phyloP scores from a whole-genome alignment of 2,329 filamentous ascomycete genomes.

The Clonostachys sp. region DNA sequence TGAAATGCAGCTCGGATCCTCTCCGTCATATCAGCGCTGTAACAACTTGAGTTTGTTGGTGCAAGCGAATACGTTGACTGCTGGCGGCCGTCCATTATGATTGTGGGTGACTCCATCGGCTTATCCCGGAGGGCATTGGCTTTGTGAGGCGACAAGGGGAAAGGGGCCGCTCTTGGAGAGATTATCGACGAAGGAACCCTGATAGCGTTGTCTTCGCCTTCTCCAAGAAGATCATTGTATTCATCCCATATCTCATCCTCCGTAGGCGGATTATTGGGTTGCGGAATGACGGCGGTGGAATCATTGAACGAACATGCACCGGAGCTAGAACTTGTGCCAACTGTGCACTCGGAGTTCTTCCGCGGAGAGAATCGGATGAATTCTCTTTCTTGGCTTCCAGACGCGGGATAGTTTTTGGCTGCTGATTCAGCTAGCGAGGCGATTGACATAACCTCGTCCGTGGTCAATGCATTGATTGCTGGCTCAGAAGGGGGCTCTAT shows the following conservation, averaged over 20 bases:
- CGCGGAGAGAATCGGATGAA: constrained; percentile 72
- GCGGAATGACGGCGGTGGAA: constrained; percentile 63
- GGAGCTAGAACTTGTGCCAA: constrained; percentile 53
- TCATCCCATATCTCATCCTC: constrained; percentile 95
- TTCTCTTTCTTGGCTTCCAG: constrained; percentile 33
- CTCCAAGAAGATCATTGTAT: constrained; percentile 80
- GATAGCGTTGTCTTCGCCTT: constrained; percentile 36
- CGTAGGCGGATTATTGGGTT: constrained; percentile 54
- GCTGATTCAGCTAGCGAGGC: constrained; percentile 19
- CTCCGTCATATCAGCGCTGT: constrained; percentile 50
- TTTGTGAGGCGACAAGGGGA: constrained; percentile 48
- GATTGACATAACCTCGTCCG: constrained; percentile 20
- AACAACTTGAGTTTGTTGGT: constrained; percentile 42
- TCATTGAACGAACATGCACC: constrained; percentile 57
- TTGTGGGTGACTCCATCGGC: constrained; percentile 42
- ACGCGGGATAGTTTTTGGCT: neutral
- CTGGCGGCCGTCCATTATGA: constrained; percentile 23
- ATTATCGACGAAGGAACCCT: constrained; percentile 45
- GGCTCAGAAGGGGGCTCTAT: constrained; percentile 18
- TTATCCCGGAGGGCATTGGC: constrained; percentile 25
- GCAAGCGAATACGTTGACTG: constrained; percentile 24
- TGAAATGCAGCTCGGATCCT: constrained; percentile 44
- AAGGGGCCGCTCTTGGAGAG: constrained; percentile 51
- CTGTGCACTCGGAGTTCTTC: constrained; percentile 63
- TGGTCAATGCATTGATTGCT: constrained; percentile 24